Base-by-base conservation (phyloP, 345 rosid species). In the Microcos paniculata region DNA sequence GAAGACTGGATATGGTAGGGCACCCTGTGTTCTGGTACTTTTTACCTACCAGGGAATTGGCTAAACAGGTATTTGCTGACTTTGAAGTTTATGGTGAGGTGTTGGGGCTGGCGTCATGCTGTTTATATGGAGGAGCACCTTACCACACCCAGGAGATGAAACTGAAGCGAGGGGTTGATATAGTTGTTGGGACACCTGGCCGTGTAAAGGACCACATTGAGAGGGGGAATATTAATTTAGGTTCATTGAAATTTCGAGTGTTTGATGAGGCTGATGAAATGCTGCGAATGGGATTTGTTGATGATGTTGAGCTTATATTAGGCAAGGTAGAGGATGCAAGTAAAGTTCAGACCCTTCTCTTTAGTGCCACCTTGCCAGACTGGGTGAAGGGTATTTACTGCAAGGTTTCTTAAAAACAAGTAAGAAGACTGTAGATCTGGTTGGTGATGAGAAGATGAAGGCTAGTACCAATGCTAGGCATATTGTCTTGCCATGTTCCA, bases 261-360 rank as follows among this genome's bases (percentile, higher is more conserved):
- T 98, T 96, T 74, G 98, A 96, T 62, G 98, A 96, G 84, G 97
- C 98, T 76, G 99, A 96, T 83, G 99, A 96, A 79, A 96, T 96
- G 99, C 79, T 96, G 79, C 88, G 92, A 77, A 92, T 96, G 97
- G 99, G 99, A 43, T 96, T 96, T 82, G 99, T 93, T 72, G 99
- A 94, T 43, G 97, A 92, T 84, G 97, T 96, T 61, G 97, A 96
- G 79, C 89, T 94, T 71, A 96, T 96, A 76, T 89, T 96, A 74
- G 94, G 99, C 67, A 92, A 96, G 80, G 98, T 96, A 33, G 82
- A 78, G 72, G 98, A 96, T 78, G 84, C 86, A 61, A 92, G 52
- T 70, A 94, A 94, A 79, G 99, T 96, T 75, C 97, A 91, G 88
- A 96, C 99, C 4, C 95, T 96, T 84, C 99, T 96, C 76, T 96